phyloP scores from a whole-genome alignment of 108 stramenopile genomes.

The Discostella pseudostelligera region DNA sequence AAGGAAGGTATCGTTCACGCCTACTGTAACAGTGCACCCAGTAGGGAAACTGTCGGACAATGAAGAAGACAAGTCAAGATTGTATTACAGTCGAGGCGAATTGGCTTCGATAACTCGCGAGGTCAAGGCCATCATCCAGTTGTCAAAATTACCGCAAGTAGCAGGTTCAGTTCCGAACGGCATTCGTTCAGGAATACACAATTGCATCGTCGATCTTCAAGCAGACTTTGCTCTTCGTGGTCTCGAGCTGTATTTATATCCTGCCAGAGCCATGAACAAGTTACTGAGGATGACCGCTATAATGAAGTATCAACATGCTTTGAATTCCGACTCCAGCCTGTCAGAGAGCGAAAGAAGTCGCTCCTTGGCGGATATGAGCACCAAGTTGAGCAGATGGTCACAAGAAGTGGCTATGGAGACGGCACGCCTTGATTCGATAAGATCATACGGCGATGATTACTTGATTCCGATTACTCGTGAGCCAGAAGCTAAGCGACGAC shows the following conservation, averaged over 20 bases:
- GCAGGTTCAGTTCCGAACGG: neutral
- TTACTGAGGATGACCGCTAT: slow-evolving; percentile 1
- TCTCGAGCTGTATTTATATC: slow-evolving; percentile 11
- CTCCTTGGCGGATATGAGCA: slow-evolving; percentile 9
- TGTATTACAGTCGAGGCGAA: slow-evolving; percentile 17
- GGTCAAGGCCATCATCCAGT: slow-evolving; percentile 6
- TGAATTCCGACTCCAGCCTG: neutral
- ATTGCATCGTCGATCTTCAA: slow-evolving; percentile 7
- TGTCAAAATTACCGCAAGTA: slow-evolving; percentile 11
- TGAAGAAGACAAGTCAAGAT: slow-evolving; percentile 13
- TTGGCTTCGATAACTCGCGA: slow-evolving; percentile 2
- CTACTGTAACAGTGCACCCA: slow-evolving; percentile 12
- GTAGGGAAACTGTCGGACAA: slow-evolving; percentile 3
- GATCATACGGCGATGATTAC: slow-evolving; percentile 18
- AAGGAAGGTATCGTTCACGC: slow-evolving; percentile 13
- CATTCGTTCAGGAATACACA: neutral
- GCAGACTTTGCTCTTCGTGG: slow-evolving; percentile 17
- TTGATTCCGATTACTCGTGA: slow-evolving; percentile 1
- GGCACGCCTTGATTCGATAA: slow-evolving; percentile 7
- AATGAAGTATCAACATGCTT: slow-evolving; percentile 17
- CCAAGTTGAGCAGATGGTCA: slow-evolving; percentile 27
- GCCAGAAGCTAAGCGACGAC: slow-evolving; percentile 5
- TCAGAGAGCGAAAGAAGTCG: slow-evolving; percentile 1
- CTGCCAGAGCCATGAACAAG: slow-evolving; percentile 9
- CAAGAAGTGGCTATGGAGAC: slow-evolving; percentile 20